phyloP scores from a whole-genome alignment of 2,329 filamentous ascomycete species.

The Lasiodiplodia sp. region DNA sequence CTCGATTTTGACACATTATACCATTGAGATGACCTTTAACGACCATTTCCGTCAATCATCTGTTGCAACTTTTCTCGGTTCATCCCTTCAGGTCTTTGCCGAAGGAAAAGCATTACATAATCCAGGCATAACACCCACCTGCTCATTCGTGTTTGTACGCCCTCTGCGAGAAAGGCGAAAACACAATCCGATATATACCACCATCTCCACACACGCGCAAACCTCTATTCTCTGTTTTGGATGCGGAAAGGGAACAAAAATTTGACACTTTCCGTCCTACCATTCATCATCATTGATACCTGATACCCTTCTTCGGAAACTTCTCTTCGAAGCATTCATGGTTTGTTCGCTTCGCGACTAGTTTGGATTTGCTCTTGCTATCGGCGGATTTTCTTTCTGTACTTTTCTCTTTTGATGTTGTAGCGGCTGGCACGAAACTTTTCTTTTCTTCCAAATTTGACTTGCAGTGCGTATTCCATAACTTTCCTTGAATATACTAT shows the following conservation, averaged over 20 bases:
- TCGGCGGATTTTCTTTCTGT: slow-evolving; percentile 9
- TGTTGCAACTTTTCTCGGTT: slow-evolving; percentile 18
- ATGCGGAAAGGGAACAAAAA: background rate
- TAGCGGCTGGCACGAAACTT: slow-evolving; percentile 20
- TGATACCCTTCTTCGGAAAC: slow-evolving; percentile 28
- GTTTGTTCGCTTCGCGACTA: background rate
- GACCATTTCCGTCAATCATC: slow-evolving; percentile 10
- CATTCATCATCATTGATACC: slow-evolving; percentile 20
- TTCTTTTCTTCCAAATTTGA: background rate
- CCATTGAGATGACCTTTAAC: slow-evolving; percentile 21
- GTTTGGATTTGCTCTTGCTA: background rate
- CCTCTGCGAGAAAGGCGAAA: background rate
- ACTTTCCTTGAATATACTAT: slow-evolving; percentile 25
- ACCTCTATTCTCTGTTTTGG: background rate
- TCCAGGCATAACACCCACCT: background rate
- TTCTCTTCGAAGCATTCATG: slow-evolving; percentile 3
- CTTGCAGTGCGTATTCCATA: slow-evolving; percentile 14
- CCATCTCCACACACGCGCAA: background rate
- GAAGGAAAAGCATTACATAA: slow-evolving; percentile 19
- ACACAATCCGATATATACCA: background rate
- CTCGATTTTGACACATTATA: background rate
- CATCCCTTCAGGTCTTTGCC: background rate
- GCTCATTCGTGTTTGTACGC: background rate
- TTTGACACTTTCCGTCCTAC: background rate
- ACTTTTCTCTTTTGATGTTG: background rate